phyloP scores from a whole-genome alignment of 106 monocot species.

The Agapanthus africanus region DNA sequence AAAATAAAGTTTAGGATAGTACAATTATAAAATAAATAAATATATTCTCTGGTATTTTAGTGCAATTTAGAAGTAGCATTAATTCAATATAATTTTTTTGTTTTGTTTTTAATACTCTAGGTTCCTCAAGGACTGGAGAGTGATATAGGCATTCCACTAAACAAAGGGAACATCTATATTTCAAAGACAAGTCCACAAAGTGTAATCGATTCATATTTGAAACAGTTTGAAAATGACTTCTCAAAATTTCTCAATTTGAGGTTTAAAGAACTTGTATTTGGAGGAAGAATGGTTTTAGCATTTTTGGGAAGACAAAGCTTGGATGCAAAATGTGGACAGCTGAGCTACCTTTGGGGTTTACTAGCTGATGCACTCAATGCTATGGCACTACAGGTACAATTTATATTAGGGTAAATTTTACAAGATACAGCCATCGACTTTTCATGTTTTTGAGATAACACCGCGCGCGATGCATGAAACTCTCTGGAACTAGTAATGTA shows the following conservation, averaged over 20 bases:
- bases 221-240: slow-evolving; percentile 27
- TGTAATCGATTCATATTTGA: not conserved
- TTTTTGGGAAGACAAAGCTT: slow-evolving; percentile 14
- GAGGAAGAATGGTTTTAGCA: slow-evolving; percentile 26
- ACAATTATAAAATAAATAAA: too few species aligned
- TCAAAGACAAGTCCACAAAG: slow-evolving; percentile 8
- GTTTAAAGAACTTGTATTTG: slow-evolving; percentile 11
- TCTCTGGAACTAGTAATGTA: too few species aligned
- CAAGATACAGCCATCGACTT: too few species aligned
- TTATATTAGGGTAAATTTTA: too few species aligned
- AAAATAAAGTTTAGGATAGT: too few species aligned
- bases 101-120: too few species aligned
- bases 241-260: slow-evolving; percentile 15
- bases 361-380: slow-evolving; percentile 22
- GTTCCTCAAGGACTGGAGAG: too few species aligned
- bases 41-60: too few species aligned
- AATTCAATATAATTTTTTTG: too few species aligned
- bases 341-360: slow-evolving; percentile 1
- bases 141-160: not conserved
- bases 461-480: too few species aligned
- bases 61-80: too few species aligned
- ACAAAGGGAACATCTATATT: slow-evolving; percentile 18
- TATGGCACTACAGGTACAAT: slow-evolving; percentile 36
- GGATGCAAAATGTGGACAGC: slow-evolving; percentile 3
- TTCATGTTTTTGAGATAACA: too few species aligned